Conservation (phyloP, 257 asterid genomes). For the Cinchona pubescens region DNA sequence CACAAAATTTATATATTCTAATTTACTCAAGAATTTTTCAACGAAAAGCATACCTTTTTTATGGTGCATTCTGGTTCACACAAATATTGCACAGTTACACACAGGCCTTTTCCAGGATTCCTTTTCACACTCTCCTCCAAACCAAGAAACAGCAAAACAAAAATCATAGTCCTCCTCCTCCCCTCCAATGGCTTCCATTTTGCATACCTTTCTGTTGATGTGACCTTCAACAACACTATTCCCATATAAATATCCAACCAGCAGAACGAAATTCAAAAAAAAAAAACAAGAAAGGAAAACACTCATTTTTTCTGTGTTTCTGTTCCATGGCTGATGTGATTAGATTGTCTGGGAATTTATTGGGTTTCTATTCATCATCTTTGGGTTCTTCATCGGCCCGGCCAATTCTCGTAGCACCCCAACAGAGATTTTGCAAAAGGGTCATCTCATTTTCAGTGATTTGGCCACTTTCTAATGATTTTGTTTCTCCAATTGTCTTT, state of each 20-base stretch:
- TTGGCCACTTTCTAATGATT: slow-evolving; percentile 34
- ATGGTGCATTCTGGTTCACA: slow-evolving; percentile 36
- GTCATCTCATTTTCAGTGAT: slow-evolving; percentile 38
- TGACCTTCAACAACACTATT: neutral
- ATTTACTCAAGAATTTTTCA: too few species aligned
- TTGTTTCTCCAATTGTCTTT: slow-evolving; percentile 40
- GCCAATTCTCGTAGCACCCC: slow-evolving; percentile 32
- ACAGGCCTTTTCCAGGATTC: neutral
- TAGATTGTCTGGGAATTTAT: slow-evolving; percentile 43
- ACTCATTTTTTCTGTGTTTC: neutral
- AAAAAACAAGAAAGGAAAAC: neutral
- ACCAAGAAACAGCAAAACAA: neutral
- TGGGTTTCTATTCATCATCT: slow-evolving; percentile 46
- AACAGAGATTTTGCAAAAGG: slow-evolving; percentile 38
- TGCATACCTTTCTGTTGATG: slow-evolving; percentile 13
- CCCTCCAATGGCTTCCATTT: slow-evolving; percentile 16
- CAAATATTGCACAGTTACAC: slow-evolving; percentile 14
- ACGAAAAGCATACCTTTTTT: neutral
- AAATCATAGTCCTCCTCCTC: slow-evolving; percentile 17
- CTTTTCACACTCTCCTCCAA: slow-evolving; percentile 8
- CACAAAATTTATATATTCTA: too few species aligned
- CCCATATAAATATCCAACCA: neutral
- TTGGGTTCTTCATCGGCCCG: slow-evolving; percentile 41
- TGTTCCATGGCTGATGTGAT: slow-evolving; percentile 64
- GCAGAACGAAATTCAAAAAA: neutral